Evolutionary conservation across 1,284 basidiomycete genomes (phyloP), one percentile per base, ranked within the genome.

Genomic region (Tremellales sp.): DNA sequence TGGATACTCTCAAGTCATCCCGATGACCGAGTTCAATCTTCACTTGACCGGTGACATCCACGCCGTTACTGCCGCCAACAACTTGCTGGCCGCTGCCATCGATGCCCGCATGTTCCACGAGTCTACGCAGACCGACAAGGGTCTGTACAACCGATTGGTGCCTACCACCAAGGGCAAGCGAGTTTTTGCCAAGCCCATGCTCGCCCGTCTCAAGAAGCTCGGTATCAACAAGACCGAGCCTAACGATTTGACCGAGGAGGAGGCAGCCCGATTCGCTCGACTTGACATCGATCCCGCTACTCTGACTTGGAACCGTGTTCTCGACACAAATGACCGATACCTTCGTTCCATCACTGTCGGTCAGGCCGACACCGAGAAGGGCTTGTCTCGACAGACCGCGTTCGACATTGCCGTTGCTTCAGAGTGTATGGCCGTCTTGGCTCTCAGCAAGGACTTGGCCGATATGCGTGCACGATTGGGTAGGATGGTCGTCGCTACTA

Each of bases 91-190:
- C 52, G 94, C 94, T 53, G 94, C 94, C 45, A 80, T 98, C 54
- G 93, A 97, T 72, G 93, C 96, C 19, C 86, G 94, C 54, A 96
- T 97, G 78, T 96, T 97, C 83, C 94, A 98, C 73, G 94, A 98
- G 75, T 85, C 85, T 3, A 97, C 94, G 6, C 92, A 96, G 69
- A 84, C 86, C 53, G 92, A 98, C 78, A 96, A 94, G 82, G 88
- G 86, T 1, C 80, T 98, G 47, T 98, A 90, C 78, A 90, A 79
- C 69, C 89, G 94, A 44, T 82, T 98, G 25, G 90, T 92, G 44
- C 94, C 94, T 6, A 77, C 84, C 52, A 91, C 92, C 79, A 97
- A 97, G 78, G 94, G 93, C 57, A 88, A 88, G 70, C 86, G 94
- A 64, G 86, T 87, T 58, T 98, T 98, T 67, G 87, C 92, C 5